Evolutionary conservation across 2,329 filamentous ascomycete genomes (phyloP), one percentile per base, ranked within the genome.

Genomic region (Pseudofabraea citricarpa): DNA sequence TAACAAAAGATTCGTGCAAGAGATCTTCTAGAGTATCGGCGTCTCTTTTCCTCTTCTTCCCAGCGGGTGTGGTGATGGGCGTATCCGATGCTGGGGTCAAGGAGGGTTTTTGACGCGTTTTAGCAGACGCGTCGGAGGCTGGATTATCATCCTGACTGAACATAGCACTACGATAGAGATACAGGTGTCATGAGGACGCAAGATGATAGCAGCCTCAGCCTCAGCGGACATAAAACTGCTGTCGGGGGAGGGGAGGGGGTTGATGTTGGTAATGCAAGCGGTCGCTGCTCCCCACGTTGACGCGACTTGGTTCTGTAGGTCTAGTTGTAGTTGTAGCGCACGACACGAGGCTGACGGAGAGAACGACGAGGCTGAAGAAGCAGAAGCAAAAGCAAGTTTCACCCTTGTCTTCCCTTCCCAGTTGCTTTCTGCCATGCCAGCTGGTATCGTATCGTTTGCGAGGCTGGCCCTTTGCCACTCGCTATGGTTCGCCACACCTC

Each of bases 41-140:
- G 50, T 56, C 56, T 26, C 62, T 56, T 51, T 66, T 65, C 27
- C 62, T 53, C 42, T 65, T 66, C 43, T 51, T 60, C 15, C 40
- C 46, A 16, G 50, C 50, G 31, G 48, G 36, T 9, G 10, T 39
- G 51, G 49, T 52, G 18, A 51, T 32, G 29, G 52, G 53, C 36
- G 36, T 50, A n/a, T 58, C 58, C 22, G 57, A 56, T 38, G 48
- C 41, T 40, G 56, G 56, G n/a, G 56, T 60, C 24, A 60, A 48
- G 41, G 60, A 50, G 36, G 54, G 53, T 27, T 39, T 49, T 44
- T 36, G 46, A 54, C 57, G 56, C 54, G 59, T 50, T 41, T 50
- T 43, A 29, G 36, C 31, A 16, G 53, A 58, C 57, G 57, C 57
- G 56, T 60, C 53, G 33, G 50, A 53, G 40, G 51, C 36, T 29